Base-by-base conservation (phyloP, 768 basidiomycete species). In the Rubroboletus satanas region DNA sequence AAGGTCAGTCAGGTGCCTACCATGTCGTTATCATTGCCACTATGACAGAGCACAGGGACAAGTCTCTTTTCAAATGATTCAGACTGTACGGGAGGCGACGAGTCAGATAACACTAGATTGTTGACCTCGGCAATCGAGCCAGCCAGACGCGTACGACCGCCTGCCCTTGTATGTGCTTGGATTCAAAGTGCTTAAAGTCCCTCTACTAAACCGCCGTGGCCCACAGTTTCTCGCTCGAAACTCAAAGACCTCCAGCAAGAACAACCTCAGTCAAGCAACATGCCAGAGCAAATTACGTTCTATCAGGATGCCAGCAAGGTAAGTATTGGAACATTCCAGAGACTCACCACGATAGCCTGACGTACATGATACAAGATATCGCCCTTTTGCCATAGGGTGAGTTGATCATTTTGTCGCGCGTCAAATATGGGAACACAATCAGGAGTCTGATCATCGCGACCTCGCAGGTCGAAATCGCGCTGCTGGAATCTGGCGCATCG, bases 381-480 rank as follows among this genome's bases (percentile, higher is more conserved):
- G 63, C 81, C 80, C 4, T 84, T 71, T 60, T 80, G 82, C 8
- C 80, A 83, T 23, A 69, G 81, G 56, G 81, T 80, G 62, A 26
- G 71, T 62, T 36, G 6, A 14, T 14, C 18, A 5, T 26, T 33
- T 67, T 44, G 8, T 29, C 43, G 9, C 43, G 9, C n/a, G 14
- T 9, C 15, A 17, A 21, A 17, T 14, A 56, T 84, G 28, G 4
- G 15, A 28, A 10, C 11, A 7, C 18, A 8, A 39, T 39, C 39
- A 26, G 10, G 17, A 1, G 17, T 29, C n/a, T 31, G 29, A 45
- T 45, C 44, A 12, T 17, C 29, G 18, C 17, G 29, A 28, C 23
- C n/a, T 9, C 8, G 15, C 56, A 85, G 80, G 76, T 76, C 9
- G 80, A 85, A 57, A 69, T 88, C 18, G 83, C 84, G 0, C 73